Percentiles rank a stretch among this genome's conserved stretches.
These are phyloP conservation scores for Achaetomiella virescens DNA, from an alignment of 495 filamentous ascomycete genomes.

Conservation along the genomic window DNA sequence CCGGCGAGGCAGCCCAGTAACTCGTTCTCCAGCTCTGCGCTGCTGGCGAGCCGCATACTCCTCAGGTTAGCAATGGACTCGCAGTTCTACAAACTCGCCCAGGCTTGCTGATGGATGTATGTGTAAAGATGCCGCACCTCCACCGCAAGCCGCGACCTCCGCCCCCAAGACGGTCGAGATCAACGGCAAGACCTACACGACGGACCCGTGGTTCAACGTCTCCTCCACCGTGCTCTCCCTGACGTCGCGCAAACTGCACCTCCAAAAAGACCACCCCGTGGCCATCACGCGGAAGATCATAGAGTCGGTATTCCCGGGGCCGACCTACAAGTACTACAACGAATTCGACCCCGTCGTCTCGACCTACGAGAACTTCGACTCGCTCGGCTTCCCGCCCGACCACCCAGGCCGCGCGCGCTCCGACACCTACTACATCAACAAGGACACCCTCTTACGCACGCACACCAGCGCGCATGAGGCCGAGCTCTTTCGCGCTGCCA, in stretches of 20 bases:
- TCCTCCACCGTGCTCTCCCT: conserved; percentile 66
- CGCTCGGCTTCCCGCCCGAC: conserved; percentile 81
- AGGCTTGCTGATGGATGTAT: conserved; percentile 1
- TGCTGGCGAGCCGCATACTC: conserved; percentile 18
- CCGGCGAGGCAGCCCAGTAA: conserved; percentile 3
- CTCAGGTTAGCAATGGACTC: conserved; percentile 19
- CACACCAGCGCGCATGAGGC: conserved; percentile 92
- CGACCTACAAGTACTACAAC: conserved; percentile 70
- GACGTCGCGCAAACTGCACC: conserved; percentile 69
- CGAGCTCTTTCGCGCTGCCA: conserved; percentile 70
- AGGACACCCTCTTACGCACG: conserved; percentile 75
- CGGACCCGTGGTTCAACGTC: conserved; percentile 82
- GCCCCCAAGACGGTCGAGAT: conserved; percentile 33
- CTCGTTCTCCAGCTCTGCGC: background rate
- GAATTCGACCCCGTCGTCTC: conserved; percentile 78
- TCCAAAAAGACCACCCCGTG: conserved; percentile 83
- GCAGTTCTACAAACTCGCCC: background rate
- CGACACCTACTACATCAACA: conserved; percentile 95
- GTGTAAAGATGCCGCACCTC: conserved; percentile 1
- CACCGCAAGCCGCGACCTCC: background rate
- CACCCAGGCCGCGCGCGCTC: conserved; percentile 82
- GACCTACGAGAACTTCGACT: conserved; percentile 87
- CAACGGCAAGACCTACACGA: conserved; percentile 55
- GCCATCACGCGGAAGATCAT: conserved; percentile 86
- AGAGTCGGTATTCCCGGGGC: conserved; percentile 75